A percentile compares a stretch with the other conserved stretches of the same genome.
These are phyloP conservation scores for Microstegium vimineum DNA, from an alignment of 176 grass and related monocot genomes.

Conservation along the genomic window DNA sequence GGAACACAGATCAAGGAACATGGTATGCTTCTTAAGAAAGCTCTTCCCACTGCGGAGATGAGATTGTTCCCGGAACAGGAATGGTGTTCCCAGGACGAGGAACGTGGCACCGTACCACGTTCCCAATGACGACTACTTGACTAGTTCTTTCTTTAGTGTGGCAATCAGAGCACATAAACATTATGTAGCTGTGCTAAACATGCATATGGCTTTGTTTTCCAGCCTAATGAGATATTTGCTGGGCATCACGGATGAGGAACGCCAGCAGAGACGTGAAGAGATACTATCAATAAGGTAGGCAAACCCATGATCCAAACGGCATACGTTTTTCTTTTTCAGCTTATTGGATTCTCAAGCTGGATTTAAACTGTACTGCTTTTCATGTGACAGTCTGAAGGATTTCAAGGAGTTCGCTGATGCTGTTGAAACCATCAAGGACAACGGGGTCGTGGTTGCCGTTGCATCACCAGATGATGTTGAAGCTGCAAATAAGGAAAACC, in stretches of 20 bases:
- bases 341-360: not conserved
- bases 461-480: conserved; percentile 78
- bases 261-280: conserved; percentile 83
- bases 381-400: conserved; percentile 66
- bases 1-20: too few relatives aligned
- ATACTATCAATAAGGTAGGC: conserved; percentile 82
- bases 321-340: not conserved
- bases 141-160: not conserved
- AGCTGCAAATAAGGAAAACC: conserved; percentile 53
- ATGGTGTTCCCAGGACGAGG: too few relatives aligned
- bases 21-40: not conserved
- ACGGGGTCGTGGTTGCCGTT: conserved; percentile 75
- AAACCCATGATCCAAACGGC: conserved; percentile 9
- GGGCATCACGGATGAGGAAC: conserved; percentile 84
- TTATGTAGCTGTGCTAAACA: not conserved
- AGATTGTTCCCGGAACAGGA: not conserved
- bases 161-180: not conserved
- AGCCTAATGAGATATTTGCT: conserved; percentile 88
- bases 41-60: not conserved
- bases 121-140: not conserved
- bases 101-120: not conserved
- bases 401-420: conserved; percentile 96
- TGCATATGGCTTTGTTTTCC: conserved; percentile 10
- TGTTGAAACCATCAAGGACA: conserved; percentile 74
- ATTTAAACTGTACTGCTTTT: conserved; percentile 2